Evolutionary conservation across 2,329 filamentous ascomycete genomes (phyloP).

Genomic region (Aureobasidium sp.): DNA sequence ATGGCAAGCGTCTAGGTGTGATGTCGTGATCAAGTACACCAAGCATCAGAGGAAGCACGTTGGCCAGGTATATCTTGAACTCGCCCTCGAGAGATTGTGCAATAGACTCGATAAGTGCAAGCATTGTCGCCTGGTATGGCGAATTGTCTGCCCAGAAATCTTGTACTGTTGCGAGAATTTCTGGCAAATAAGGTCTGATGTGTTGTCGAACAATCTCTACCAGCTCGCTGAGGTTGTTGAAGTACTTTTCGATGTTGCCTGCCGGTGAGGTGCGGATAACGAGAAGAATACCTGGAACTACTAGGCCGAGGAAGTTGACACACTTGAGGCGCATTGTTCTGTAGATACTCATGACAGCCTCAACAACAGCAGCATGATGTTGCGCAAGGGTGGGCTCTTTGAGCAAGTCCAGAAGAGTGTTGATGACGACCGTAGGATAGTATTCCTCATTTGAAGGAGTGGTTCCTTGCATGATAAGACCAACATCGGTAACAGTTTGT

Average conservation of each 20-base stretch:
- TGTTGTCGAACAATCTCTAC: constrained; percentile 95
- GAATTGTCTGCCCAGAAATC: constrained; percentile 83
- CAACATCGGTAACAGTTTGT: constrained; percentile 79
- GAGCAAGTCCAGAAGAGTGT: constrained; percentile 83
- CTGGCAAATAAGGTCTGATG: constrained; percentile 81
- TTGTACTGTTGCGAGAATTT: constrained; percentile 77
- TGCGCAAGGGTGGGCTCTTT: constrained; percentile 84
- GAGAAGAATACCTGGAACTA: constrained; percentile 85
- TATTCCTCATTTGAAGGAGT: constrained; percentile 98
- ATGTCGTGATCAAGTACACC: constrained; percentile 83
- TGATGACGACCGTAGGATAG: constrained; percentile 96
- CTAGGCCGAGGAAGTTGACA: constrained; percentile 86
- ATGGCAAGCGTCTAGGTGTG: constrained; percentile 67
- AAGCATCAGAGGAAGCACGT: constrained; percentile 86
- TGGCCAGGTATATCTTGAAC: constrained; percentile 92
- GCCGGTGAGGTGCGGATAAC: constrained; percentile 78
- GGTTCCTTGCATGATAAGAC: constrained; percentile 93
- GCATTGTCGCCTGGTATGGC: constrained; percentile 80
- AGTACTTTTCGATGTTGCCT: constrained; percentile 84
- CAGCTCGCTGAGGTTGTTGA: constrained; percentile 88
- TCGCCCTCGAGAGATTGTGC: constrained; percentile 90
- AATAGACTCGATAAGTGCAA: constrained; percentile 88
- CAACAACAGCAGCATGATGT: constrained; percentile 89
- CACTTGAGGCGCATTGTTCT: constrained; percentile 93
- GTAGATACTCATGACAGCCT: constrained; percentile 98